Base-by-base conservation (phyloP, 2,329 filamentous ascomycete species). In the Bretziella fagacearum region DNA sequence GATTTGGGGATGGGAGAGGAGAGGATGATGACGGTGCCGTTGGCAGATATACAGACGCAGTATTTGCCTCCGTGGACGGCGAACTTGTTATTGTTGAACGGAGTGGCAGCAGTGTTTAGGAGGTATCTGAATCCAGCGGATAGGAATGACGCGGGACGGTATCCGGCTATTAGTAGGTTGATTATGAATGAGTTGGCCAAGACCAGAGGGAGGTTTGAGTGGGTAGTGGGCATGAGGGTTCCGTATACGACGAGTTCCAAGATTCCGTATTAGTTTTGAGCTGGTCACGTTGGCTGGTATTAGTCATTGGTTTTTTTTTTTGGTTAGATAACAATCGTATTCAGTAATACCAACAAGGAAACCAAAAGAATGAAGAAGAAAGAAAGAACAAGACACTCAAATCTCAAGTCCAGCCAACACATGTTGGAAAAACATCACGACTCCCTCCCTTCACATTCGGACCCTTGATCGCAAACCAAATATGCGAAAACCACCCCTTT, bases 401-500 rank as follows among this genome's bases (percentile, higher is more conserved):
- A 30, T 30, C n/a, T 30, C n/a, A 7, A 30, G n/a, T 30, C 27
- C n/a, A 11, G 3, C 27, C n/a, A 10, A 30, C n/a, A 11, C 27
- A 30, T 30, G 10, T 10, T 30, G n/a, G 27, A 17, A 36, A 36
- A 7, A 17, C 18, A 36, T 36, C 33, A 36, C n/a, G 18, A 15
- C 18, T 36, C 7, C 3, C n/a, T 8, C 11, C 18, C 15, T 36
- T n/a, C 11, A 7, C 33, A 10, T n/a, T 6, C 11, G 8, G n/a
- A n/a, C 11, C 17, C 33, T n/a, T 8, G 33, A 36, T 20, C n/a
- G 33, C 36, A 46, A 46, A 46, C 43, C 48, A 50, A 18, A 50
- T 37, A 37, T 50, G 36, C 22, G 43, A 43, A 20, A 77, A 81
- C 74, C 77, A 80, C 0, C 74, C 73, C 1, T 74, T n/a, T 73